Base-by-base conservation (phyloP, 805 yeast species). In the Metschnikowia cerradonensis region DNA sequence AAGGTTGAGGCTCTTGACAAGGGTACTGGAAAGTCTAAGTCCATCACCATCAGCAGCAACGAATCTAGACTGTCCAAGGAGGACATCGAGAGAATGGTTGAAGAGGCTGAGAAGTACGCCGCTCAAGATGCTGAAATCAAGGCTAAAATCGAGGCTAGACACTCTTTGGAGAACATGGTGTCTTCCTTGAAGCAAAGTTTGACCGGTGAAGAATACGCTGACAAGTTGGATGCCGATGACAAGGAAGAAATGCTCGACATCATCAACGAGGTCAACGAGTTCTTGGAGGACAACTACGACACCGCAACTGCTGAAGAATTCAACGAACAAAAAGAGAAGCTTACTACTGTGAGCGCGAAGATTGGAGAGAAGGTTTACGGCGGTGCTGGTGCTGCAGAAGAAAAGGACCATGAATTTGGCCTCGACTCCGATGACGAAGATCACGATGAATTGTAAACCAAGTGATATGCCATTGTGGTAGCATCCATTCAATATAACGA, bases 301-400 rank as follows among this genome's bases (percentile, higher is more conserved):
- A 76, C 88, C 55, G 97, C 97, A 42, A 80, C 96, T 47, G 81
- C 86, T 64, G 97, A 91, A 72, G 99, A 94, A 65, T 86, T 88
- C 61, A 95, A 89, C 51, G 97, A 90, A 71, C 95, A 90, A 75
- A 88, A 82, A 73, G 91, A 87, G 62, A 72, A 86, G 66, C 81
- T 92, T 70, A 81, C 86, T 56, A 81, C 86, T 62, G 75, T 86
- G 64, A 96, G 96, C 44, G 84, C 85, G 71, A 97, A 98, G 70
- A 91, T 94, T 64, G 88, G 96, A 47, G 80, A 92, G 58, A 94
- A 92, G 78, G 74, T 92, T 51, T 73, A 73, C 60, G 67, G 67
- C 33, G 52, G 78, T 52, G 81, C 78, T 43, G 82, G 78, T 52
- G 81, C 78, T 43, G 66, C 76, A 23, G 74, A 70, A 22, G 72